A percentile compares a stretch with the other conserved stretches of the same genome.
Conservation (phyloP, 768 basidiomycete species). For the Myochromella boudieri region DNA sequence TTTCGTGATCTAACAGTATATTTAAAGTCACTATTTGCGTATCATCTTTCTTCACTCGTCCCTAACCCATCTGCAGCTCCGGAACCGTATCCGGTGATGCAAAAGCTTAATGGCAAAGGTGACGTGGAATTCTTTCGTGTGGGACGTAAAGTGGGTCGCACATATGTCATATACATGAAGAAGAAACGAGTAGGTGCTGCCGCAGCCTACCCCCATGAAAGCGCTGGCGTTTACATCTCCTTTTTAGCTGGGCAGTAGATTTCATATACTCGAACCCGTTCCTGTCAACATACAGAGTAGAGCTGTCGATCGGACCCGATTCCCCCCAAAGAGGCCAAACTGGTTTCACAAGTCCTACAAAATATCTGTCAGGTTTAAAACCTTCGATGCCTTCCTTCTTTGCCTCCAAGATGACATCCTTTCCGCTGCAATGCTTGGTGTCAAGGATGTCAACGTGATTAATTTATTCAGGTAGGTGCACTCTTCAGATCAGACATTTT, state of each 20-base stretch:
- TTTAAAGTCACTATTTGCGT: slow-evolving; percentile 78
- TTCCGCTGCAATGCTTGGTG: slow-evolving; percentile 71
- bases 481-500: slow-evolving; percentile 66
- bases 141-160: slow-evolving; percentile 81
- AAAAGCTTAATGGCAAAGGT: slow-evolving; percentile 84
- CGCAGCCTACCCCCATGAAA: neutral
- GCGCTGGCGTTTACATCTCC: neutral
- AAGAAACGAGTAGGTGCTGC: slow-evolving; percentile 65
- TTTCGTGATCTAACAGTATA: too few relatives aligned
- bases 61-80: slow-evolving; percentile 55
- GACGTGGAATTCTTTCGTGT: slow-evolving; percentile 96
- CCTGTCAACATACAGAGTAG: slow-evolving; percentile 72
- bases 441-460: slow-evolving; percentile 96
- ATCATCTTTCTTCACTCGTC: slow-evolving; percentile 92
- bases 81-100: slow-evolving; percentile 72
- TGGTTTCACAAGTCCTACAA: slow-evolving; percentile 95
- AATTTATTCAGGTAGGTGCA: slow-evolving; percentile 79
- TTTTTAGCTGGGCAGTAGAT: slow-evolving; percentile 75
- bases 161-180: slow-evolving; percentile 93
- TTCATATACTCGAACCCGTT: slow-evolving; percentile 93
- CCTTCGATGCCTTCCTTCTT: slow-evolving; percentile 67
- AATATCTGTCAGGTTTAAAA: slow-evolving; percentile 89
- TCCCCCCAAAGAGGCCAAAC: slow-evolving; percentile 80
- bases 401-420: slow-evolving; percentile 88
- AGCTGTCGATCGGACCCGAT: slow-evolving; percentile 51